phyloP scores from a whole-genome alignment of 2,329 filamentous ascomycete genomes.

The Aureobasidium sp. region DNA sequence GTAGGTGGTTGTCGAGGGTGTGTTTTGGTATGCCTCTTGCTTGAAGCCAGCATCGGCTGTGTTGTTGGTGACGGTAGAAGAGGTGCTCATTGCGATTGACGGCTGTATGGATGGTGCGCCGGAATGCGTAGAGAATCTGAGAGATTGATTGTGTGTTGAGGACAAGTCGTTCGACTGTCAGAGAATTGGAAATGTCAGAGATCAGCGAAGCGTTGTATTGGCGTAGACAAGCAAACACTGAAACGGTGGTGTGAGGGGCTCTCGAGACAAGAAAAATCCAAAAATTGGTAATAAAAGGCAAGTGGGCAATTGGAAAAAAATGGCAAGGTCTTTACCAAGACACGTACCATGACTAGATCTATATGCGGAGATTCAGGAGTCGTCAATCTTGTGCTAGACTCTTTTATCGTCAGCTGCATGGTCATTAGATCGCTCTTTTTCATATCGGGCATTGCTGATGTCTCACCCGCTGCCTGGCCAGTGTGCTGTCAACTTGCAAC shows the following conservation, averaged over 20 bases:
- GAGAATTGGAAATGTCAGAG: background rate
- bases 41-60: constrained; percentile 18
- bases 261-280: background rate
- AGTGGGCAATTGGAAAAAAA: background rate
- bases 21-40: background rate
- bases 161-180: constrained; percentile 2
- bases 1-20: constrained; percentile 15
- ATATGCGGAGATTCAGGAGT: constrained; percentile 16
- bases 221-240: constrained; percentile 6
- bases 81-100: constrained; percentile 37
- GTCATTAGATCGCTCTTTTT: background rate
- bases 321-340: background rate
- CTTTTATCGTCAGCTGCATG: constrained; percentile 10
- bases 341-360: constrained; percentile 7
- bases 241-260: background rate
- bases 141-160: constrained; percentile 28
- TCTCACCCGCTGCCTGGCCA: constrained; percentile 8
- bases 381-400: constrained; percentile 3
- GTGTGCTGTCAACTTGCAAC: background rate
- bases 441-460: background rate
- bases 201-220: constrained; percentile 2
- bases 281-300: background rate
- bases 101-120: constrained; percentile 44
- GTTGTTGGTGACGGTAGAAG: constrained; percentile 24
- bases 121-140: constrained; percentile 46